Percentiles rank a stretch among this genome's conserved stretches.
Conservation (phyloP, 2,329 filamentous ascomycete genomes). For the Clathrospora elynae region DNA sequence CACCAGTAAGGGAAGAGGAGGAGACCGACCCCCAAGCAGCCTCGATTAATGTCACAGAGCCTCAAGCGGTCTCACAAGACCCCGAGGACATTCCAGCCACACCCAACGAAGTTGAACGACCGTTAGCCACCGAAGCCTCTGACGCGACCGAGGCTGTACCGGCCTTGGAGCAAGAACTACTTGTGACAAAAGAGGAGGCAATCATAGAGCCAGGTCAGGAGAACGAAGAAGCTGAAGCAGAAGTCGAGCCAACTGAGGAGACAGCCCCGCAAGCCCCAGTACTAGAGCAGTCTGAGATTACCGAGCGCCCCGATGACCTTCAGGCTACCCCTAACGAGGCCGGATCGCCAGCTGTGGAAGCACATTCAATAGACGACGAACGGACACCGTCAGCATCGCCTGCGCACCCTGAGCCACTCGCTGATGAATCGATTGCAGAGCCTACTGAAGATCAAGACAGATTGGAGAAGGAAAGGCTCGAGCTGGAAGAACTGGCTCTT, state of each 20-base stretch:
- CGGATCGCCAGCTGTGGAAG: no score
- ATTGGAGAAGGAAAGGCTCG: not conserved
- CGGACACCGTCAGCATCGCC: no score
- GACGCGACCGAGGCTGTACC: slow-evolving; percentile 9
- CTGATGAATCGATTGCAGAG: not conserved
- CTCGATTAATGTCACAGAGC: slow-evolving; percentile 4
- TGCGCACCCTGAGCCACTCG: not conserved
- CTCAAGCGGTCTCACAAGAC: slow-evolving; percentile 1
- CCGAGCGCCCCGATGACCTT: no score
- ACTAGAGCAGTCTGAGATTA: no score
- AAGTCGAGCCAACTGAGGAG: slow-evolving; percentile 2
- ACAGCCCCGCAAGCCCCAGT: not conserved
- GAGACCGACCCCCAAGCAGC: slow-evolving; percentile 4
- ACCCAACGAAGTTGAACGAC: not conserved
- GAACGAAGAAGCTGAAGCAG: slow-evolving; percentile 1
- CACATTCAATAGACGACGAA: no score
- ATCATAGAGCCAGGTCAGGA: slow-evolving; percentile 2
- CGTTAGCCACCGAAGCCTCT: slow-evolving; percentile 11
- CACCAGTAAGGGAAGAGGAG: slow-evolving; percentile 11
- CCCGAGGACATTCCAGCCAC: not conserved
- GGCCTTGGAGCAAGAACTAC: slow-evolving; percentile 11
- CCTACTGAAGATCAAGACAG: not conserved
- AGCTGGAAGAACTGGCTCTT: not conserved
- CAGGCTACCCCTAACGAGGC: no score
- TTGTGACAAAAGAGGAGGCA: slow-evolving; percentile 16